Percentiles rank a stretch among this genome's conserved stretches.
Evolutionary conservation across 257 asterid genomes (phyloP).

Genomic region (Fraxinus americana): DNA sequence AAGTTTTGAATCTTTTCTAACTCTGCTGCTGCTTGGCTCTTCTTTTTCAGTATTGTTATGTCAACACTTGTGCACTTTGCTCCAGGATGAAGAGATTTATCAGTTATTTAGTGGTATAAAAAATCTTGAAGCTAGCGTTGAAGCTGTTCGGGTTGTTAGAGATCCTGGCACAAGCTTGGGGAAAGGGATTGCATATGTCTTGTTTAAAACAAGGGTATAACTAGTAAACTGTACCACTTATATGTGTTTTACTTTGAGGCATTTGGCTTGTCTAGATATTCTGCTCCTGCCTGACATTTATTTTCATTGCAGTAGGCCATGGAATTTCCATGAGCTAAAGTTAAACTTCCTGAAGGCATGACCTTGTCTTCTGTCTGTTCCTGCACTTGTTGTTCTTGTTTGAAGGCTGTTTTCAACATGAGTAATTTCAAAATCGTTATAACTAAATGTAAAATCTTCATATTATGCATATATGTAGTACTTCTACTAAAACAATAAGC

Average conservation of each 20-base stretch:
- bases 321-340: too few species aligned
- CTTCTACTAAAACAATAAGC: neutral
- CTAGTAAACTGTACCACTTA: conserved; percentile 15
- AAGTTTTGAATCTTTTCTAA: conserved; percentile 17
- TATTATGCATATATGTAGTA: neutral
- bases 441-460: neutral
- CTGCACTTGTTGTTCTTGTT: neutral
- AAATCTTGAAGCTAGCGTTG: conserved; percentile 69
- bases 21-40: neutral
- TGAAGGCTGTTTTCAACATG: neutral
- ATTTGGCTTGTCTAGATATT: neutral
- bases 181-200: conserved; percentile 87
- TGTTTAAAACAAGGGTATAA: conserved; percentile 88
- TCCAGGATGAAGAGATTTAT: conserved; percentile 89
- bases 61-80: conserved; percentile 14
- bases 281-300: neutral
- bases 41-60: conserved; percentile 17
- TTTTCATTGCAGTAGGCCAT: too few species aligned
- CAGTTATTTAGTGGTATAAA: conserved; percentile 66
- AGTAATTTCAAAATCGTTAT: neutral
- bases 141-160: conserved; percentile 87
- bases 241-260: conserved; percentile 1
- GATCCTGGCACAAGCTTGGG: conserved; percentile 94
- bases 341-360: too few species aligned
- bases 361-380: neutral